A percentile compares a stretch with the other conserved stretches of the same genome.
Conservation (phyloP, 2,329 filamentous ascomycete species). For the Diaporthe ampelina region DNA sequence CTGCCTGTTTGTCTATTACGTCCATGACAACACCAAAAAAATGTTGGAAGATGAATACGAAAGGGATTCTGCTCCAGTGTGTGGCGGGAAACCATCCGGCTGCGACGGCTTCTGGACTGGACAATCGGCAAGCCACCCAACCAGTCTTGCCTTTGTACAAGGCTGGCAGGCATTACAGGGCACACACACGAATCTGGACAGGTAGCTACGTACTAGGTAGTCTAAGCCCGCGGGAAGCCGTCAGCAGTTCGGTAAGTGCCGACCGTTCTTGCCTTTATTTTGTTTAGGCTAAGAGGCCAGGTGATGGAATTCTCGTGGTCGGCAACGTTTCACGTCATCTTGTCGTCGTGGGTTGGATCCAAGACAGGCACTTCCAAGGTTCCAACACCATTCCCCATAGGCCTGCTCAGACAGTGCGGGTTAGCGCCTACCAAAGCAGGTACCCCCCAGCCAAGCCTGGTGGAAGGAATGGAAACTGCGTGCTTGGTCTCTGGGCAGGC, state of each 20-base stretch:
- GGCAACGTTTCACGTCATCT: slow-evolving; percentile 27
- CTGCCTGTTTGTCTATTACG: neutral
- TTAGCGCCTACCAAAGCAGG: neutral
- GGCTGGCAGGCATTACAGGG: neutral
- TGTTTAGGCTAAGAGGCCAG: slow-evolving; percentile 14
- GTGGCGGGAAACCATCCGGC: slow-evolving; percentile 15
- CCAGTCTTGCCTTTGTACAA: slow-evolving; percentile 1
- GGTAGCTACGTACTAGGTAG: neutral
- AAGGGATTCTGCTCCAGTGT: neutral
- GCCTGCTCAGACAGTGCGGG: neutral
- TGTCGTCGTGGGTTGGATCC: slow-evolving; percentile 17
- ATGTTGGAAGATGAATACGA: neutral
- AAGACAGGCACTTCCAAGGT: slow-evolving; percentile 4
- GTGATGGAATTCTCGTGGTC: neutral
- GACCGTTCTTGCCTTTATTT: neutral
- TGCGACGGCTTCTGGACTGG: slow-evolving; percentile 6
- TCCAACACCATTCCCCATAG: slow-evolving; percentile 8
- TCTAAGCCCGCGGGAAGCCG: neutral
- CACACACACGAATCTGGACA: neutral
- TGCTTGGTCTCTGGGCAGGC: neutral
- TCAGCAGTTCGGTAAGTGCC: neutral
- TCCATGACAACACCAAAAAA: slow-evolving; percentile 8
- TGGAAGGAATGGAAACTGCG: no score
- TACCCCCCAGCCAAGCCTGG: no score
- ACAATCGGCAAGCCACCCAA: neutral